Conservation (phyloP, 176 grass and related monocot genomes). For the Eleusine indica region DNA sequence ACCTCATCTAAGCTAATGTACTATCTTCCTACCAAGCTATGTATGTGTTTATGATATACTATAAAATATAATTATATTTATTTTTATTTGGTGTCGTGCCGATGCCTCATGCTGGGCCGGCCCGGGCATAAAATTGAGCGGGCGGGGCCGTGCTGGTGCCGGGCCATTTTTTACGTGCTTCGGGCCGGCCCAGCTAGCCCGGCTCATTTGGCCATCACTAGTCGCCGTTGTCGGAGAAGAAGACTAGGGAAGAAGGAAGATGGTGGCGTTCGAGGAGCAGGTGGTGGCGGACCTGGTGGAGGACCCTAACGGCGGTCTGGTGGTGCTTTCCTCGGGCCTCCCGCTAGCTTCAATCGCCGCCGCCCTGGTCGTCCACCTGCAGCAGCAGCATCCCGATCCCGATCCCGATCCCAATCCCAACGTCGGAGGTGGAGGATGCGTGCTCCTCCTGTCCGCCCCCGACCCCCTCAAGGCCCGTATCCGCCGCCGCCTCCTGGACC, state of each 20-base stretch:
- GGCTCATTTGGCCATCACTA: too few relatives aligned
- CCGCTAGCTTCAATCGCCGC: constrained; percentile 64
- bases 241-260: neutral
- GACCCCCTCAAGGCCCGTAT: constrained; percentile 63
- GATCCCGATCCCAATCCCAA: too few relatives aligned
- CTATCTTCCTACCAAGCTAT: too few relatives aligned
- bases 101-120: too few relatives aligned
- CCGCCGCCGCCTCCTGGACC: constrained; percentile 47
- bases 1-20: too few relatives aligned
- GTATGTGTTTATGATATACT: too few relatives aligned
- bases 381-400: constrained; percentile 46
- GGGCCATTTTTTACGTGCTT: too few relatives aligned
- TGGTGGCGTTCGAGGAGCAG: constrained; percentile 76
- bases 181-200: too few relatives aligned
- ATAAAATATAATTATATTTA: too few relatives aligned
- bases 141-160: too few relatives aligned
- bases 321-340: constrained; percentile 74
- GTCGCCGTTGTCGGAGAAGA: neutral
- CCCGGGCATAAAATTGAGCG: too few relatives aligned
- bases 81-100: too few relatives aligned
- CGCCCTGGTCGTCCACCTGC: constrained; percentile 69
- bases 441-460: constrained; percentile 80
- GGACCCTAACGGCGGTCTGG: constrained; percentile 78
- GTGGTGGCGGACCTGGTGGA: constrained; percentile 77
- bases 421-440: constrained; percentile 20